These are phyloP conservation scores for Claviceps cyperi DNA, from an alignment of 2,329 filamentous ascomycete species.

Conservation along the genomic window DNA sequence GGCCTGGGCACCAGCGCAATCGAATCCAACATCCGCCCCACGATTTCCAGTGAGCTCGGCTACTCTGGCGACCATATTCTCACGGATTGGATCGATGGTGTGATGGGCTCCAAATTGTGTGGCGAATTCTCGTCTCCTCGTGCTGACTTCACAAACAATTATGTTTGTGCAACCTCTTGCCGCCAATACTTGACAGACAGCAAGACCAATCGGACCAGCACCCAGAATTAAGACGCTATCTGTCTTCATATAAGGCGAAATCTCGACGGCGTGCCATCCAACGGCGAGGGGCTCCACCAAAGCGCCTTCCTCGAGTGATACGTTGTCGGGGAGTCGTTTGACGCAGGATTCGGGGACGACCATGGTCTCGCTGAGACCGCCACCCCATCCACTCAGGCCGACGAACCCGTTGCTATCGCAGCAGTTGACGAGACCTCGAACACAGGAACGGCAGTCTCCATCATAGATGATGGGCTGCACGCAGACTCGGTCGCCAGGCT, in stretches of 20 bases:
- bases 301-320: conserved; percentile 35
- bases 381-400: conserved; percentile 28
- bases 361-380: conserved; percentile 40
- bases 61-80: conserved; percentile 31
- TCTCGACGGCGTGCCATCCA: conserved; percentile 29
- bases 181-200: conserved; percentile 30
- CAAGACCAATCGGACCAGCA: conserved; percentile 34
- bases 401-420: conserved; percentile 32
- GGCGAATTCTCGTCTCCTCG: conserved; percentile 26
- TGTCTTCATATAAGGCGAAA: conserved; percentile 23
- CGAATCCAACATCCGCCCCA: conserved; percentile 45
- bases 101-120: conserved; percentile 28
- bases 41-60: conserved; percentile 30
- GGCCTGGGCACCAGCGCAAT: conserved; percentile 45
- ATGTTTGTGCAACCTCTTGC: conserved; percentile 33
- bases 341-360: conserved; percentile 34
- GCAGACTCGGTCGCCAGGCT: conserved; percentile 40
- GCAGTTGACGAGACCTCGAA: conserved; percentile 37
- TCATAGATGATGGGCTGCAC: conserved; percentile 47
- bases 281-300: conserved; percentile 38
- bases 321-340: conserved; percentile 34
- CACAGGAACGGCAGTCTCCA: conserved; percentile 39
- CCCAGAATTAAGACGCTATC: conserved; percentile 34
- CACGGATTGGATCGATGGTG: conserved; percentile 24
- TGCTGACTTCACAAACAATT: conserved; percentile 31